Percentiles rank a stretch among this genome's conserved stretches.
Conservation (phyloP, 1,139 yeast species). For the Nakaseomyces uthaithaninus region DNA sequence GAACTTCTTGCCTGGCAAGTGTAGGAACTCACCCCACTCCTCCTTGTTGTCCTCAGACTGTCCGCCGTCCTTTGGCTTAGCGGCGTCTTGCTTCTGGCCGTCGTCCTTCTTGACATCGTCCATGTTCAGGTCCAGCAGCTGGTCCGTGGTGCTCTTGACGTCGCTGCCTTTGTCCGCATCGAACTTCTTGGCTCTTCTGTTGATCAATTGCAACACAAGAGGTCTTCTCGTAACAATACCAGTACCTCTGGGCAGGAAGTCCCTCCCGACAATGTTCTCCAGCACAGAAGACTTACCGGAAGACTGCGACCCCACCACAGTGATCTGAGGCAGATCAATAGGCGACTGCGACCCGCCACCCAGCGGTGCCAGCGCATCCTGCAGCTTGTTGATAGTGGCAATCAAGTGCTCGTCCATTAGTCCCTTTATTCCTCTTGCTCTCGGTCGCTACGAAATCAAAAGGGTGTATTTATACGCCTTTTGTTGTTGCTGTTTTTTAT, state of each 20-base stretch:
- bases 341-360: constrained; percentile 83
- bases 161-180: constrained; percentile 15
- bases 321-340: constrained; percentile 89
- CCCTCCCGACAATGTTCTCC: constrained; percentile 91
- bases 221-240: constrained; percentile 96
- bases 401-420: constrained; percentile 85
- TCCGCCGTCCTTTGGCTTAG: constrained; percentile 19
- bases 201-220: constrained; percentile 70
- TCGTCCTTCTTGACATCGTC: constrained; percentile 16
- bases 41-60: constrained; percentile 68
- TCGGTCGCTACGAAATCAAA: too few species aligned
- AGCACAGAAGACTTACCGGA: constrained; percentile 90
- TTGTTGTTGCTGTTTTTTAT: too few species aligned
- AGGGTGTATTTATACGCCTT: too few species aligned
- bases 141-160: constrained; percentile 26
- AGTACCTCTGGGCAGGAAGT: constrained; percentile 90
- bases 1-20: constrained; percentile 81
- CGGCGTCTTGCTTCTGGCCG: constrained; percentile 12
- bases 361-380: constrained; percentile 88
- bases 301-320: constrained; percentile 94
- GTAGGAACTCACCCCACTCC: constrained; percentile 98
- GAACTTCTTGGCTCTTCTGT: constrained; percentile 43
- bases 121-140: constrained; percentile 34
- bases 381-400: constrained; percentile 84
- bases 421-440: not conserved